These are phyloP conservation scores for Verticillium dahliae DNA, from an alignment of 2,329 filamentous ascomycete species.

Conservation along the genomic window DNA sequence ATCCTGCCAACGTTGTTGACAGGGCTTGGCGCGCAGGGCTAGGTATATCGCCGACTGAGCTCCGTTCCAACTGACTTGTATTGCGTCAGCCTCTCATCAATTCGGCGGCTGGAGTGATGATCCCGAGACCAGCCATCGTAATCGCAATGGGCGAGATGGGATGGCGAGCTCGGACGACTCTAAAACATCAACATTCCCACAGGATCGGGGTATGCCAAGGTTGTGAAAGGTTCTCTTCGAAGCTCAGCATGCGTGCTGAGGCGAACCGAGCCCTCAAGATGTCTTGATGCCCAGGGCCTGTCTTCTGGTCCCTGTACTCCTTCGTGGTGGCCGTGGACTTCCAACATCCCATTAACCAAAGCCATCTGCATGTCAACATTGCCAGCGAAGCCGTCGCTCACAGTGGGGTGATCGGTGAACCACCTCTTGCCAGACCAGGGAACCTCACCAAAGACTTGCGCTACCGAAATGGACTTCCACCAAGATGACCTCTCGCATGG, in stretches of 20 bases:
- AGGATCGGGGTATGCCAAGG: neutral
- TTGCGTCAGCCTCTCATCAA: neutral
- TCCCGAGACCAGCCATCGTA: neutral
- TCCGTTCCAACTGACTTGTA: neutral
- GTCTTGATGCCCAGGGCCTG: neutral
- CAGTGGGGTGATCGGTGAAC: neutral
- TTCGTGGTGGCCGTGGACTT: neutral
- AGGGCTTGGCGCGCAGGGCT: neutral
- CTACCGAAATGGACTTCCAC: neutral
- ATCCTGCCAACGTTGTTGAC: neutral
- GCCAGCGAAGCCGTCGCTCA: neutral
- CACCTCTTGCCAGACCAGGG: neutral
- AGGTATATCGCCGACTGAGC: neutral
- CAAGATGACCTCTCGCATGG: neutral
- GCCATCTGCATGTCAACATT: neutral
- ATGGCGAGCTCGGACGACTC: neutral
- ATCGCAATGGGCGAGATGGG: neutral
- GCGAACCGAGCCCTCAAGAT: neutral
- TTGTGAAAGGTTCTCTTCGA: neutral
- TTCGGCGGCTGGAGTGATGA: neutral
- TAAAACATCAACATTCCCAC: neutral
- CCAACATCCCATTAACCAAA: neutral
- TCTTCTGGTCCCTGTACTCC: neutral
- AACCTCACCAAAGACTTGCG: neutral
- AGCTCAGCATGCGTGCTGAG: neutral